Percentiles rank a stretch among this genome's conserved stretches.
Evolutionary conservation across 495 filamentous ascomycete genomes (phyloP).

Genomic region (Annulohypoxylon moriforme): DNA sequence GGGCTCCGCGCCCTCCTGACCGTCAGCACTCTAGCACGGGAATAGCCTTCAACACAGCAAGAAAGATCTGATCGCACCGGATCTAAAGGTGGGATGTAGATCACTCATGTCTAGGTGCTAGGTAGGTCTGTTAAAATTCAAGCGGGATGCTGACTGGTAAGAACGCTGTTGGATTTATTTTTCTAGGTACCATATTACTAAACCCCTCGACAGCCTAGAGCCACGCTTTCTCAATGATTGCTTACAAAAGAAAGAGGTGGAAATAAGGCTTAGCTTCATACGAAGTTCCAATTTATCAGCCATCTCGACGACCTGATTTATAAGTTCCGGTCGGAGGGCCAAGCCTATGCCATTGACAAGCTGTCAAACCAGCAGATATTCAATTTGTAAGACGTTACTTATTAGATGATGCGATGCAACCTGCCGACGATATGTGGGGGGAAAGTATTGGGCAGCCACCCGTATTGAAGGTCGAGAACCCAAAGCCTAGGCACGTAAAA

Average conservation of each 20-base stretch:
- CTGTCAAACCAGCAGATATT: background rate
- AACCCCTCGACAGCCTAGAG: background rate
- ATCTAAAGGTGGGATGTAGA: constrained; percentile 24
- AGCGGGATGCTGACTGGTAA: background rate
- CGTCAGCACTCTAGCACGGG: constrained; percentile 21
- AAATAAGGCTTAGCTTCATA: background rate
- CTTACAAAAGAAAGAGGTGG: constrained; percentile 5
- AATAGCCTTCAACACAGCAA: constrained; percentile 20
- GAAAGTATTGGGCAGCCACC: constrained; percentile 26
- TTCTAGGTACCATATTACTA: background rate
- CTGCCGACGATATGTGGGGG: constrained; percentile 26
- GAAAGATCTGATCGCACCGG: constrained; percentile 30
- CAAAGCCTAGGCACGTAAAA: constrained; percentile 14
- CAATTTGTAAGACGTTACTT: constrained; percentile 20
- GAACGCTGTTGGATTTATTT: background rate
- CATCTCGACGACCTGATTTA: constrained; percentile 19
- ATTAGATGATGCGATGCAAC: constrained; percentile 30
- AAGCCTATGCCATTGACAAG: background rate
- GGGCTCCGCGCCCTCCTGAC: background rate
- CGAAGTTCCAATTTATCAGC: constrained; percentile 18
- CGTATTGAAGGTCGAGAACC: constrained; percentile 23
- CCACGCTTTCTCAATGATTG: background rate
- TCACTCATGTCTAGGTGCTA: background rate
- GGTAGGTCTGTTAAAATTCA: background rate
- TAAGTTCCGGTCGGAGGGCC: constrained; percentile 2